These are phyloP conservation scores for Phoma herbarum DNA, from an alignment of 2,329 filamentous ascomycete genomes.

Conservation along the genomic window DNA sequence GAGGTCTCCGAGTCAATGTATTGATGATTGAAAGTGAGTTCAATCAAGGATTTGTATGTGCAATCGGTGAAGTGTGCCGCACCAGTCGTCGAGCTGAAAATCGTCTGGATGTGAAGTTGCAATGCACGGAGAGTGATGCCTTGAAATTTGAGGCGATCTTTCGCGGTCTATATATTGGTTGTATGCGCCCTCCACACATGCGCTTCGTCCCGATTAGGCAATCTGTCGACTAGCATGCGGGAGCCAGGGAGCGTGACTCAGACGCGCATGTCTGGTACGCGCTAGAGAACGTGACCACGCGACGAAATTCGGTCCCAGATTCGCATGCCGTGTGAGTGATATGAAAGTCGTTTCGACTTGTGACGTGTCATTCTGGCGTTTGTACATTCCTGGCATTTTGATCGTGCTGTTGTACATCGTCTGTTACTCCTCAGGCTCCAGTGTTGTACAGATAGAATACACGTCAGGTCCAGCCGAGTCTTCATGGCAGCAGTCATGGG, in stretches of 20 bases:
- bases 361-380: background rate
- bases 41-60: background rate
- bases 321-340: background rate
- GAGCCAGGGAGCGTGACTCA: conserved; percentile 42
- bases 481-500: conserved; percentile 9
- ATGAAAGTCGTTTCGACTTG: background rate
- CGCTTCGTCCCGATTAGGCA: conserved; percentile 32
- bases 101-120: conserved; percentile 8
- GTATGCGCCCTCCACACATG: conserved; percentile 26
- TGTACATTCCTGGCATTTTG: background rate
- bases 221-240: conserved; percentile 39
- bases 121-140: conserved; percentile 18
- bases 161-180: conserved; percentile 31
- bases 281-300: conserved; percentile 22
- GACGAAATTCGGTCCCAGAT: conserved; percentile 10
- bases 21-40: background rate
- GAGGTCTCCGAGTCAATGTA: background rate
- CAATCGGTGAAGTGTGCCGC: background rate
- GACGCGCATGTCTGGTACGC: conserved; percentile 27
- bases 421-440: background rate
- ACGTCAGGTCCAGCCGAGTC: background rate
- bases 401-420: background rate
- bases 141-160: conserved; percentile 21
- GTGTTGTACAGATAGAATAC: conserved; percentile 15
- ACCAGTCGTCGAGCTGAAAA: background rate